Evolutionary conservation across 768 basidiomycete species (phyloP), one percentile per base, ranked within the genome.

Genomic region (Lyophyllum atratum): DNA sequence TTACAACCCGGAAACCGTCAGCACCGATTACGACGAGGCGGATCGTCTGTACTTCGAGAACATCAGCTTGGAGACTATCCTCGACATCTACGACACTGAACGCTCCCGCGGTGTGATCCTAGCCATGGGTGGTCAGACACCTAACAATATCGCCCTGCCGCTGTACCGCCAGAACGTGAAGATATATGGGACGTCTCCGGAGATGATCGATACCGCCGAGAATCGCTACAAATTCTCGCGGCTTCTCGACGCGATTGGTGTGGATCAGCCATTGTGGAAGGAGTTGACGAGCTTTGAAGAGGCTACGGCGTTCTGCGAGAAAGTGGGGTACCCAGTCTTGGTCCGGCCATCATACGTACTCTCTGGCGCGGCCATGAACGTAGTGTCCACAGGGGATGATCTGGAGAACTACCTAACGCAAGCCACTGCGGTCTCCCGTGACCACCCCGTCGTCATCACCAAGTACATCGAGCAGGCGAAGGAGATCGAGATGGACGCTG

Each of bases 291-390:
- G 88, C 67, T 91, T 93, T 66, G 85, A 90, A 31, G 94, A 93
- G 63, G 97, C 97, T 2, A 75, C 86, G 57, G 68, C 80, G 26
- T 99, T 99, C 83, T 98, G 97, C 72, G 83, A 90, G 63, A 88
- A 88, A 62, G 97, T 97, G 55, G 92, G 92, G 4, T 98, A 92
- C 71, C 96, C 96, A 3, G 96, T 98, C 42, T 86, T 99, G 29
- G 96, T 98, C 21, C 87, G 96, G 56, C 96, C 96, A 0, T 99
- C 96, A 0, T 99, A 98, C 69, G 96, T 98, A 49, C 85, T 99
- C n/a, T 99, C 97, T 1, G 97, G 97, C 44, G 97, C 96, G 1
- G 97, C 97, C 24, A 99, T 99, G 97, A 99, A 99, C 70, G 96
- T 99, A 56, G 97, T 98, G 14, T 98, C 90, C 56, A 95, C 93